Evolutionary conservation across 768 basidiomycete genomes (phyloP).

Genomic region (Suillus decipiens): DNA sequence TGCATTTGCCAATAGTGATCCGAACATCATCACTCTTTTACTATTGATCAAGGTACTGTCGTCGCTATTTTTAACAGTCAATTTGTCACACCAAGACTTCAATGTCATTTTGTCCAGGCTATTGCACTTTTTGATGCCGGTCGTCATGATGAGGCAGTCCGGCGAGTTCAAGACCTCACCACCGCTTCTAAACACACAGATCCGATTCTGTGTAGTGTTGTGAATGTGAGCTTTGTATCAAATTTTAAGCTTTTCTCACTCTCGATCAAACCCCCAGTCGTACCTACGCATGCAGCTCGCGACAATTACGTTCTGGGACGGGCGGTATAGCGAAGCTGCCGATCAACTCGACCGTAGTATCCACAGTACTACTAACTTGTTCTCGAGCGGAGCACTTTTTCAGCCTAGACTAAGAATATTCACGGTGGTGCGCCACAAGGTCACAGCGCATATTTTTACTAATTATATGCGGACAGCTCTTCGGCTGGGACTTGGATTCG

Average conservation of each 20-base stretch:
- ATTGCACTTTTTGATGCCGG: background rate
- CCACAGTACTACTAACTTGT: background rate
- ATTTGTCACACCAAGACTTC: background rate
- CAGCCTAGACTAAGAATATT: background rate
- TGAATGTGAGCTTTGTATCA: background rate
- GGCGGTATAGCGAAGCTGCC: background rate
- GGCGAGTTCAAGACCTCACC: conserved; percentile 1
- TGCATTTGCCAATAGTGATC: background rate
- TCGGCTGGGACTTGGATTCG: background rate
- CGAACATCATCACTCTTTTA: background rate
- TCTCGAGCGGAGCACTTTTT: background rate
- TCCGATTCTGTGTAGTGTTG: background rate
- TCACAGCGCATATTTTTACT: background rate
- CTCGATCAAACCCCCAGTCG: background rate
- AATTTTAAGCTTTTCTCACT: background rate
- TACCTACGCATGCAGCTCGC: conserved; percentile 1
- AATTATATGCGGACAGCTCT: background rate
- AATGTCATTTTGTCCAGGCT: background rate
- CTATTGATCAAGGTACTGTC: background rate
- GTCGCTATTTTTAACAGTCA: background rate
- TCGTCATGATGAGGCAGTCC: background rate
- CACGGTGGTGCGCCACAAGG: background rate
- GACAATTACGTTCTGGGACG: background rate
- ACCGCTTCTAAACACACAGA: background rate
- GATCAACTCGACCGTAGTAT: background rate